Base-by-base conservation (phyloP, 1,284 basidiomycete genomes). In the Pulveroboletus sp. region DNA sequence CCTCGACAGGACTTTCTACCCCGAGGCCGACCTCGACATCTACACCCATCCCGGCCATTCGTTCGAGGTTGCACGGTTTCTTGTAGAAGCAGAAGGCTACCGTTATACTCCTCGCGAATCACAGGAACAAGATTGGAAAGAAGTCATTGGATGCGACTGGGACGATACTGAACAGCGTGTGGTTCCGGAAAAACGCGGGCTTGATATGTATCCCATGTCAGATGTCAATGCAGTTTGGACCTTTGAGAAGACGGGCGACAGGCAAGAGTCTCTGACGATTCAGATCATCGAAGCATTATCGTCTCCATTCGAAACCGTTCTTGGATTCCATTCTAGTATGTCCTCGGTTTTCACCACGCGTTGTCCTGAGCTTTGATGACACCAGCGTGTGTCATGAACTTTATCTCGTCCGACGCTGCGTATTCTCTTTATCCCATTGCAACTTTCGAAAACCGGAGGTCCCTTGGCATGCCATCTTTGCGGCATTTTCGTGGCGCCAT, bases 251-350 rank as follows among this genome's bases (percentile, higher is more conserved):
- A n/a, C 17, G 3, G 17, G 12, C 18, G 1, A 0, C 12, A 20
- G 39, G 6, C 8, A n/a, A 39, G 54, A 48, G 24, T 26, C 20
- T 5, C 56, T 67, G 39, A 75, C 64, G 38, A 54, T 79, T 1
- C 78, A 81, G 58, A 47, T 80, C 40, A 72, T 80, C 14, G 67
- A 68, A 2, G 59, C 68, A 0, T 1, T 36, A 0, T 43, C 52
- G 9, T 66, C 62, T 14, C 72, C 77, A 0, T 9, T 81, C 2
- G 67, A 73, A 17, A 60, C 62, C 35, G 73, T 81, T 28, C 56
- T 81, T 3, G 61, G 62, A 5, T 81, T 78, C 49, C 80, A 82
- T 59, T 78, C 75, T 0, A 78, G 80, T 81, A 54, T 36, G 78
- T 49, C 11, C 1, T 33, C 48, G 33, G 25, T 33, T 15, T 9